Conservation (phyloP, 2,329 filamentous ascomycete genomes). For the Lachnellula occidentalis region DNA sequence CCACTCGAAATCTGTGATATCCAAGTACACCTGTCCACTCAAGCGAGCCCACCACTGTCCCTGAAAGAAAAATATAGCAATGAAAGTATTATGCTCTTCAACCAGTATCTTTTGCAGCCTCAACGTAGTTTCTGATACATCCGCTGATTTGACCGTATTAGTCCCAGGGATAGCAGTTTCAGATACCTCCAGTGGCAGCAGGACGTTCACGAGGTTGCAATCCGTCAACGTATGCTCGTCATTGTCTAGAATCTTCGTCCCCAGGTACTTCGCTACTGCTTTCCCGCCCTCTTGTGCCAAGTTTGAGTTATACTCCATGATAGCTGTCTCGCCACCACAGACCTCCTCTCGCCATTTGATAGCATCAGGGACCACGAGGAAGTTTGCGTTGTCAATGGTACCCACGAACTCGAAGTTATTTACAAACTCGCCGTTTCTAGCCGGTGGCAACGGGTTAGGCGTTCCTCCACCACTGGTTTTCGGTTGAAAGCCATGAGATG, state of each 20-base stretch:
- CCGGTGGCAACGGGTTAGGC: constrained; percentile 37
- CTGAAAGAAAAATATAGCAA: constrained; percentile 57
- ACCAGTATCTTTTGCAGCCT: constrained; percentile 55
- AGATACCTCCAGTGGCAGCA: constrained; percentile 53
- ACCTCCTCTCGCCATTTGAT: constrained; percentile 63
- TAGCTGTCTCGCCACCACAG: constrained; percentile 68
- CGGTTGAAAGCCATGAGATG: constrained; percentile 70
- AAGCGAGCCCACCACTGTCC: constrained; percentile 65
- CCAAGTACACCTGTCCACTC: constrained; percentile 81
- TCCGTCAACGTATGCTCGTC: constrained; percentile 52
- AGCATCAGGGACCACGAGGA: constrained; percentile 65
- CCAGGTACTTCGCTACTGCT: constrained; percentile 54
- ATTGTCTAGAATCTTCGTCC: constrained; percentile 70
- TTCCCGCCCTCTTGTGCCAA: constrained; percentile 61
- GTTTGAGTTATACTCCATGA: constrained; percentile 56
- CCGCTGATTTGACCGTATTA: constrained; percentile 24
- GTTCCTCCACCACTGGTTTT: constrained; percentile 8
- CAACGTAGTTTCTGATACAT: constrained; percentile 40
- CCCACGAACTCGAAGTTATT: constrained; percentile 71
- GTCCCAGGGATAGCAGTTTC: constrained; percentile 23
- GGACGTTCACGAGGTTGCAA: constrained; percentile 69
- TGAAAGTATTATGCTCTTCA: constrained; percentile 63
- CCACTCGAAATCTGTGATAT: constrained; percentile 71
- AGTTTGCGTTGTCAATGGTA: constrained; percentile 68
- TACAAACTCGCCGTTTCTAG: constrained; percentile 51